Evolutionary conservation across 345 rosid species (phyloP), one percentile per base, ranked within the genome.

Genomic region (Atalantia buxifolia): DNA sequence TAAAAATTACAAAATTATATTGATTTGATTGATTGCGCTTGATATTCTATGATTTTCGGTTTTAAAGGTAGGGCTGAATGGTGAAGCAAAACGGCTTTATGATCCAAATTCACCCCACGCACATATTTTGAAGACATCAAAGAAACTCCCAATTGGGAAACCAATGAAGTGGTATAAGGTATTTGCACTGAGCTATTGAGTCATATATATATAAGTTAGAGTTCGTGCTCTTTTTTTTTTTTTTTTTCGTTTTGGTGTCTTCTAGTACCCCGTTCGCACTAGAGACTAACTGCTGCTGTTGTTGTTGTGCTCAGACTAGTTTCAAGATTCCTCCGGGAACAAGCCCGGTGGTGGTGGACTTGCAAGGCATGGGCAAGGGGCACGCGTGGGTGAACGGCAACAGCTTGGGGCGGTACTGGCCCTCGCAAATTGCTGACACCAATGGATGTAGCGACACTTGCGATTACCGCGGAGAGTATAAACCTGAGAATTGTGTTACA

Each of bases 341-440:
- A 6, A 85, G 85, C 14, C 86, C 87, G 0, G 86, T 87, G 3
- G 89, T 76, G 33, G 77, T 87, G 69, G 90, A 88, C 65, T 63
- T 87, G 48, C 64, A 35, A 18, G 90, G 92, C n/a, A 38, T 89
- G 82, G 90, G 88, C 10, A 88, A 88, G 67, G 90, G 92, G 9
- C 48, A 61, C 35, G 92, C 89, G 19, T 86, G 90, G 90, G 70
- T 87, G 24, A 89, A 87, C 27, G 90, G 90, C 28, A 48, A 64
- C 28, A 87, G 79, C 74, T 56, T 89, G 7, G 90, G 89, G 22
- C 85, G 92, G 8, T 85, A 68, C 61, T 89, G 92, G 90, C 84
- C 82, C 8, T 57, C 81, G 31, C 25, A 55, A 25, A 13, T 67
- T 6, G 78, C 86, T 3, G 56, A 71, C 8, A 7, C 22, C 13